Base-by-base conservation (phyloP, 768 basidiomycete species). In the Russula griseocarnosa region DNA sequence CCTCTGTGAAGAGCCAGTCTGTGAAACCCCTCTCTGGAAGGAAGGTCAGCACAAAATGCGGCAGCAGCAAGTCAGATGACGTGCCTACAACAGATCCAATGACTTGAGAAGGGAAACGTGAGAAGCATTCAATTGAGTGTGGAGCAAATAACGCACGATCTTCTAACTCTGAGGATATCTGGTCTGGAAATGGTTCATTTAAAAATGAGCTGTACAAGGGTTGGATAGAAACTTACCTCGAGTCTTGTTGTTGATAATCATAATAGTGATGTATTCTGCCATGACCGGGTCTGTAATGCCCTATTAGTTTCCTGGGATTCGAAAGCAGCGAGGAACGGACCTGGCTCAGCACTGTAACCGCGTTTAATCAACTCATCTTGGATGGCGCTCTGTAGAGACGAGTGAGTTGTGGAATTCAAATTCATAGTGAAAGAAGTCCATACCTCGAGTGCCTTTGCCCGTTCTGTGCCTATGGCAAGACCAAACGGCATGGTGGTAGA, bases 181-280 rank as follows among this genome's bases (percentile, higher is more conserved):
- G 91, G 54, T 82, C 93, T 90, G 71, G 56, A 60, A 62, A 65
- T 47, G 58, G 49, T 30, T 40, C 67, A 61, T 69, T 69, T n/a
- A 60, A 28, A 34, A 59, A 46, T 28, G 47, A 50, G 52, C 51
- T 28, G 13, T 24, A 44, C 26, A 24, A 28, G 26, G 50, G 36
- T 14, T 28, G n/a, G 44, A 22, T 36, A 38, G 22, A 50, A n/a
- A 76, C 86, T 38, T 69, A 87, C 90, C 82, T 66, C 84, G 75
- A 62, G 88, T 86, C 79, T 94, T 95, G 75, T 90, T 90, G 73
- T 95, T 95, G 68, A 94, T 93, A 53, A 95, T 83, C 93, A 95
- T 94, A 63, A 95, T 95, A 22, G 90, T 92, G 62, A 94, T 92
- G 71, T 93, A 95, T 74, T 95, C 93, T 3, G 92, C 91, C 91